Evolutionary conservation across 1,284 basidiomycete species (phyloP).

Genomic region (Rhodotorula sp.): DNA sequence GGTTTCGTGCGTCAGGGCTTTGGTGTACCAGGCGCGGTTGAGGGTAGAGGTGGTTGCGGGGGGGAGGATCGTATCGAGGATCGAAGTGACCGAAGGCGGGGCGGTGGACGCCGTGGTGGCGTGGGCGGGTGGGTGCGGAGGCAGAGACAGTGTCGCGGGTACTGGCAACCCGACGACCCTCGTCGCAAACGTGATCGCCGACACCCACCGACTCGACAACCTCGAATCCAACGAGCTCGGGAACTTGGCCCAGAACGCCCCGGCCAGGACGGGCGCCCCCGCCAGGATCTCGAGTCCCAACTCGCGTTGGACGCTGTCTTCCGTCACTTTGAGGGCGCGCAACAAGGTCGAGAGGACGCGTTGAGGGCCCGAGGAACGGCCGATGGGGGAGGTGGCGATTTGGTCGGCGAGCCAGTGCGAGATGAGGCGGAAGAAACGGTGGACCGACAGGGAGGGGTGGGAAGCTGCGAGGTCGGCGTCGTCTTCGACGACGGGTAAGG

Average conservation of each 20-base stretch:
- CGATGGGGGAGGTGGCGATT: constrained; percentile 32
- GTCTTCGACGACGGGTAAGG: not conserved
- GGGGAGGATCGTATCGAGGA: constrained; percentile 58
- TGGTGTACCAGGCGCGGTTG: constrained; percentile 38
- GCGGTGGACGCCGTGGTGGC: constrained; percentile 51
- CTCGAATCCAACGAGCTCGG: constrained; percentile 39
- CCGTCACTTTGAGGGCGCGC: constrained; percentile 34
- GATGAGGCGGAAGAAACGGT: constrained; percentile 36
- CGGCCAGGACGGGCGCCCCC: constrained; percentile 32
- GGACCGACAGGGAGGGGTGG: constrained; percentile 26
- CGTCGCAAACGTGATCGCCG: constrained; percentile 40
- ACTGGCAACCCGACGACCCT: constrained; percentile 37
- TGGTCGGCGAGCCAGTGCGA: constrained; percentile 36
- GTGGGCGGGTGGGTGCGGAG: constrained; percentile 57
- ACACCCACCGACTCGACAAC: constrained; percentile 40
- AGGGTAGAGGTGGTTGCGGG: constrained; percentile 12
- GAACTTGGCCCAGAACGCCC: constrained; percentile 39
- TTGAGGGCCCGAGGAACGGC: constrained; percentile 29
- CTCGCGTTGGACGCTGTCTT: constrained; percentile 33
- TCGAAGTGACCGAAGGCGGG: constrained; percentile 54
- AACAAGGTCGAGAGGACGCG: constrained; percentile 33
- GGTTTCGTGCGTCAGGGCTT: constrained; percentile 39
- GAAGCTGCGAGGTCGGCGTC: constrained; percentile 8
- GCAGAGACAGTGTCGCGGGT: constrained; percentile 47
- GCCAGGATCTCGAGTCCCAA: constrained; percentile 35